Evolutionary conservation across 169 alveolate species (phyloP).

Genomic region (Plasmodium knowlesi): DNA sequence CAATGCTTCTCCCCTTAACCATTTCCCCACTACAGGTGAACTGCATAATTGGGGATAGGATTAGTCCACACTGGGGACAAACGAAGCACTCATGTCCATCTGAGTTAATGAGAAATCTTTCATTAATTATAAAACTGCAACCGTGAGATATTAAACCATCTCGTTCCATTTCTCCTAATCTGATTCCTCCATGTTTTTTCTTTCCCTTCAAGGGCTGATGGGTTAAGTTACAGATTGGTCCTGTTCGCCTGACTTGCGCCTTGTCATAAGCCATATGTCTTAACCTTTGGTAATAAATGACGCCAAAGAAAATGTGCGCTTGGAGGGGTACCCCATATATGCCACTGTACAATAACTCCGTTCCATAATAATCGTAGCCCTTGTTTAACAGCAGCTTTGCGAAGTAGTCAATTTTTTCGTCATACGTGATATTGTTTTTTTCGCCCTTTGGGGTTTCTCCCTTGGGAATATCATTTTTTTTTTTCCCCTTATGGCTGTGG

Average conservation of each 20-base stretch:
- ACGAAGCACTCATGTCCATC: conserved; percentile 98
- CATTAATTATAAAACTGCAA: conserved; percentile 96
- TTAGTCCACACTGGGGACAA: conserved; percentile 98
- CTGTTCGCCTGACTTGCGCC: conserved; percentile 97
- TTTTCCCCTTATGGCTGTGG: not conserved
- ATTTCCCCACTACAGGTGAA: conserved; percentile 81
- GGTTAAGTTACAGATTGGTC: conserved; percentile 98
- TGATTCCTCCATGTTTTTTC: conserved; percentile 98
- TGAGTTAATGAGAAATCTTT: conserved; percentile 96
- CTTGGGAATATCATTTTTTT: not conserved
- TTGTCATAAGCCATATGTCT: conserved; percentile 99
- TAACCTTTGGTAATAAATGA: conserved; percentile 98
- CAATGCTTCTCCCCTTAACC: conserved; percentile 66
- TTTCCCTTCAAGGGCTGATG: conserved; percentile 99
- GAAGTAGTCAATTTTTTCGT: conserved; percentile 73
- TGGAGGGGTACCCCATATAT: conserved; percentile 96
- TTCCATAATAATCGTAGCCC: conserved; percentile 98
- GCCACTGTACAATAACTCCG: conserved; percentile 98
- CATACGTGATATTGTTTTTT: conserved; percentile 6
- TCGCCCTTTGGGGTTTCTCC: not conserved
- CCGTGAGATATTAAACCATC: conserved; percentile 99
- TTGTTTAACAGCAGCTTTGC: conserved; percentile 70
- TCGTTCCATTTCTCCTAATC: conserved; percentile 99
- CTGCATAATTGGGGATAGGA: conserved; percentile 91
- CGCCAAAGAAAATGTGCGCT: conserved; percentile 98